Conservation (phyloP, 805 yeast species). For the Ogataea neopini region DNA sequence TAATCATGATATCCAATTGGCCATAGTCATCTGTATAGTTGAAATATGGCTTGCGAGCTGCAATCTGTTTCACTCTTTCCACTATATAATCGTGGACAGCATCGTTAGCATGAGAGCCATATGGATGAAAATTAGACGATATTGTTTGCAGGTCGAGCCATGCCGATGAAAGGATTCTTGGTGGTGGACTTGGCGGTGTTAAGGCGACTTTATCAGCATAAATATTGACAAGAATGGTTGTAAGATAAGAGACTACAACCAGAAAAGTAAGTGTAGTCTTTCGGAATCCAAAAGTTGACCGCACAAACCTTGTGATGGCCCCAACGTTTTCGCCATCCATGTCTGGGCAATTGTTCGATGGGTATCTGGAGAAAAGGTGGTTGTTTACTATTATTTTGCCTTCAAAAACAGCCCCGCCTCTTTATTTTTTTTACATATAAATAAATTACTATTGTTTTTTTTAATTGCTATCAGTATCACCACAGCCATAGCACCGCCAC, state of each 20-base stretch:
- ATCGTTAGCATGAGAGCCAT: constrained; percentile 74
- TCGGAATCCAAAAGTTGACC: constrained; percentile 66
- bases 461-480: background rate
- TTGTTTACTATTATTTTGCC: background rate
- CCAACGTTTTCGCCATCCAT: constrained; percentile 20
- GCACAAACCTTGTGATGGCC: constrained; percentile 30
- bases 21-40: constrained; percentile 44
- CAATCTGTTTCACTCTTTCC: constrained; percentile 41
- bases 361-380: background rate
- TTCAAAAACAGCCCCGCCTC: background rate
- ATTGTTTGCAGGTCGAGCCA: constrained; percentile 78
- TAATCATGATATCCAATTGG: constrained; percentile 41
- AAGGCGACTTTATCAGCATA: constrained; percentile 44
- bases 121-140: constrained; percentile 72
- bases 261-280: constrained; percentile 67
- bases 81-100: constrained; percentile 68
- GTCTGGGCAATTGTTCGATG: background rate
- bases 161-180: constrained; percentile 41
- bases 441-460: background rate
- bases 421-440: background rate
- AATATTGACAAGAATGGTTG: constrained; percentile 36
- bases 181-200: constrained; percentile 43
- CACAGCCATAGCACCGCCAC: background rate
- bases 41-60: constrained; percentile 32
- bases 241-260: constrained; percentile 47